phyloP scores from a whole-genome alignment of 2,329 filamentous ascomycete species.

The Seiridium unicorne region DNA sequence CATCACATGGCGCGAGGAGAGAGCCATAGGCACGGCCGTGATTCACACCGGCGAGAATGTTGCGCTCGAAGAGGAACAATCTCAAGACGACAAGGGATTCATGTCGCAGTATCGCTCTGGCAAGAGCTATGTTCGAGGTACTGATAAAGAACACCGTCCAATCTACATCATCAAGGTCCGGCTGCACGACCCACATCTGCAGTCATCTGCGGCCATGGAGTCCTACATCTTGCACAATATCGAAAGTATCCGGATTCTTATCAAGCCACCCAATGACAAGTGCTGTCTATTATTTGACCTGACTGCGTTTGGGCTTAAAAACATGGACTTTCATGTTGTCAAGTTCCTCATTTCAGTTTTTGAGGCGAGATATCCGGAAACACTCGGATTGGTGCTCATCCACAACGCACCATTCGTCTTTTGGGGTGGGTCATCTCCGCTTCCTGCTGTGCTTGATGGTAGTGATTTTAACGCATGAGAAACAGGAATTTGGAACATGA shows the following conservation, averaged over 20 bases:
- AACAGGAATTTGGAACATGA: slow-evolving; percentile 54
- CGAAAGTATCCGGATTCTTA: slow-evolving; percentile 30
- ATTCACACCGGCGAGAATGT: slow-evolving; percentile 31
- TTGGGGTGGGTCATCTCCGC: slow-evolving; percentile 27
- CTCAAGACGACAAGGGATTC: slow-evolving; percentile 30
- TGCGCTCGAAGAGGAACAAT: slow-evolving; percentile 18
- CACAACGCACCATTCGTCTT: slow-evolving; percentile 78
- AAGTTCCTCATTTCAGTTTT: slow-evolving; percentile 81
- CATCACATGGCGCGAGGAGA: slow-evolving; percentile 35
- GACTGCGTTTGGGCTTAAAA: slow-evolving; percentile 66
- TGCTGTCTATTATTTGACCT: slow-evolving; percentile 65
- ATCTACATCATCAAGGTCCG: slow-evolving; percentile 34
- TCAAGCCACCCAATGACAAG: slow-evolving; percentile 14
- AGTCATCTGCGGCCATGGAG: slow-evolving; percentile 32
- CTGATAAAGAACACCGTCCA: slow-evolving; percentile 32
- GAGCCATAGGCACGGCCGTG: slow-evolving; percentile 29
- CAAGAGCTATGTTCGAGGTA: slow-evolving; percentile 36
- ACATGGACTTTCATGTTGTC: slow-evolving; percentile 75
- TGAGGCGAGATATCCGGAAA: slow-evolving; percentile 76
- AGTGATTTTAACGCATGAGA: no score
- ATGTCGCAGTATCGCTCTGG: slow-evolving; percentile 34
- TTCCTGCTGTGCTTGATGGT: no score
- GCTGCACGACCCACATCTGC: slow-evolving; percentile 28
- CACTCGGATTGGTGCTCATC: slow-evolving; percentile 66
- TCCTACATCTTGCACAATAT: slow-evolving; percentile 38